Percentiles rank a stretch among this genome's conserved stretches.
Evolutionary conservation across 1,139 yeast genomes (phyloP).

Genomic region (Maudiozyma humilis): DNA sequence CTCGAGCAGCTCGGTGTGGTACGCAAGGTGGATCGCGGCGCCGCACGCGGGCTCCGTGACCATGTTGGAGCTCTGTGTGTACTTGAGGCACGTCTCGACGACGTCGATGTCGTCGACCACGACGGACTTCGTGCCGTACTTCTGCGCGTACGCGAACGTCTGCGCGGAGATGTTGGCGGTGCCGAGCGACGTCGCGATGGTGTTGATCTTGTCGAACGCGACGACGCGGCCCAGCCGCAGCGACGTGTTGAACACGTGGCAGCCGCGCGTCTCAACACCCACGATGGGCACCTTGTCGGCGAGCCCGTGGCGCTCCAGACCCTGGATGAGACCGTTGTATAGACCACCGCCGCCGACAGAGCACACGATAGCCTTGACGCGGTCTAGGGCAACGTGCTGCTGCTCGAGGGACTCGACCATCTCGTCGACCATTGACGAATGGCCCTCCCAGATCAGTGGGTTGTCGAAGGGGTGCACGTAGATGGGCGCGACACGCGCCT

Average conservation of each 20-base stretch:
- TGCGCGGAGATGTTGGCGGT: constrained; percentile 46
- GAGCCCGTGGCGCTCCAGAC: constrained; percentile 39
- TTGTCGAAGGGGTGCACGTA: constrained; percentile 69
- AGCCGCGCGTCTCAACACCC: constrained; percentile 53
- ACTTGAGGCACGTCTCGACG: constrained; percentile 42
- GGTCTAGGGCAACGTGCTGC: constrained; percentile 16
- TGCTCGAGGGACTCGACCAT: constrained; percentile 37
- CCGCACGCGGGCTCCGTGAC: constrained; percentile 74
- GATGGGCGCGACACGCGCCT: constrained; percentile 34
- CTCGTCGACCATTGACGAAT: constrained; percentile 53
- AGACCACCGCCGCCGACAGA: constrained; percentile 76
- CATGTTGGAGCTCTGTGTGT: constrained; percentile 41
- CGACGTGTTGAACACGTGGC: constrained; percentile 49
- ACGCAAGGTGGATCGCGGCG: constrained; percentile 51
- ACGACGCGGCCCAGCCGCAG: constrained; percentile 41
- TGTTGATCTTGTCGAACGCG: constrained; percentile 39
- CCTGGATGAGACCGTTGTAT: constrained; percentile 53
- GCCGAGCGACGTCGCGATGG: constrained; percentile 57
- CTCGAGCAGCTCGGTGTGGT: constrained; percentile 35
- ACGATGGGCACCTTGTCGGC: constrained; percentile 38
- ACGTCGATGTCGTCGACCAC: constrained; percentile 51
- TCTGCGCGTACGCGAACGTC: constrained; percentile 38
- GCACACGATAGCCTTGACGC: constrained; percentile 52
- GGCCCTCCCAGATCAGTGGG: constrained; percentile 62
- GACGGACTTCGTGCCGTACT: constrained; percentile 36